phyloP scores from a whole-genome alignment of 352 stramenopile genomes.

The Pythium monospermum region DNA sequence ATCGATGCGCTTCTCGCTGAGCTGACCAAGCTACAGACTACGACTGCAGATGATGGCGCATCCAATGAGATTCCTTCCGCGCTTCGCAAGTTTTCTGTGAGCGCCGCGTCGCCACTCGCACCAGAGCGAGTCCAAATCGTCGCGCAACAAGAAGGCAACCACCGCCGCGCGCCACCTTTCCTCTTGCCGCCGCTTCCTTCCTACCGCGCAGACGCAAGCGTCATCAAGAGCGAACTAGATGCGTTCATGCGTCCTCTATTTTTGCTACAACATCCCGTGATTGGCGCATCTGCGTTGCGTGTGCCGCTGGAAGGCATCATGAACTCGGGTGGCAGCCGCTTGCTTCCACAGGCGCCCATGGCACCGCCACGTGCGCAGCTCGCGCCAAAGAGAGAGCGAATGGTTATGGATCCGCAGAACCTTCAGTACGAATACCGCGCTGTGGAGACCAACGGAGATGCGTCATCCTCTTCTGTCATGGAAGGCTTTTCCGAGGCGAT shows the following conservation, averaged over 20 bases:
- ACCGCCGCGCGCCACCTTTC: conserved; percentile 24
- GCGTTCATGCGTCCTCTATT: conserved; percentile 27
- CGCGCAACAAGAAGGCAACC: conserved; percentile 3
- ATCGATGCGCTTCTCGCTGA: conserved; percentile 23
- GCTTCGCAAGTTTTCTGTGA: conserved; percentile 44
- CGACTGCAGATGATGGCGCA: background rate
- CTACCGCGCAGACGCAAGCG: conserved; percentile 21
- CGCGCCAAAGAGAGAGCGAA: conserved; percentile 32
- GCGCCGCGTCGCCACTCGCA: conserved; percentile 36
- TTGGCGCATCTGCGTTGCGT: conserved; percentile 23
- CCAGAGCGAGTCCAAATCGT: conserved; percentile 46
- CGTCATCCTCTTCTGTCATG: conserved; percentile 25
- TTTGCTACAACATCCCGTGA: conserved; percentile 1
- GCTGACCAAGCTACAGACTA: conserved; percentile 10
- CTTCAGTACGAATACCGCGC: conserved; percentile 61
- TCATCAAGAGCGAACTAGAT: conserved; percentile 27
- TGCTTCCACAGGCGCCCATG: conserved; percentile 73
- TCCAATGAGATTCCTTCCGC: conserved; percentile 5
- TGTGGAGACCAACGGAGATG: conserved; percentile 17
- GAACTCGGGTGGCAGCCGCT: conserved; percentile 31
- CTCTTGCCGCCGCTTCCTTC: conserved; percentile 38
- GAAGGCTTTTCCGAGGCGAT: conserved; percentile 60
- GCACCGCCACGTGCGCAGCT: conserved; percentile 46
- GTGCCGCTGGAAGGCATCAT: conserved; percentile 23
- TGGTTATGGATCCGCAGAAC: conserved; percentile 50